A percentile compares a stretch with the other conserved stretches of the same genome.
Evolutionary conservation across 192 early-diverging fungal species (phyloP).

Genomic region (Rhizoclosmatium sp.): DNA sequence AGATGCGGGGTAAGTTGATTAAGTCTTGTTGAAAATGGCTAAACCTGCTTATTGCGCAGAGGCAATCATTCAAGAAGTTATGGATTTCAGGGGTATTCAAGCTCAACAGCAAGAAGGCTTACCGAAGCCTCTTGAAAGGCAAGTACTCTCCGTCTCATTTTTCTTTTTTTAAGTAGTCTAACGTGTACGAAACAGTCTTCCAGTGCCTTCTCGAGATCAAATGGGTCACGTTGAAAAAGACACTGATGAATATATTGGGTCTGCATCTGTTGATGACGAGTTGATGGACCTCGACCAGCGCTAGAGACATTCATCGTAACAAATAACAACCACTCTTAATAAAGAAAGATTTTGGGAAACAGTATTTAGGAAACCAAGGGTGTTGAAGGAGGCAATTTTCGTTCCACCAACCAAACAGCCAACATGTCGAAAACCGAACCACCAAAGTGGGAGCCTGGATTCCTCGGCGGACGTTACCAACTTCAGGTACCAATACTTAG

Average conservation of each 20-base stretch:
- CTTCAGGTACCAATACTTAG: constrained; percentile 18
- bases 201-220: constrained; percentile 46
- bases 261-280: constrained; percentile 58
- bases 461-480: constrained; percentile 34
- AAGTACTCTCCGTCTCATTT: not conserved
- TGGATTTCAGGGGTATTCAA: constrained; percentile 62
- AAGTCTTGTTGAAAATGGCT: not conserved
- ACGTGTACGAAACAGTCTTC: constrained; percentile 34
- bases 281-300: constrained; percentile 43
- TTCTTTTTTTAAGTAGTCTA: constrained; percentile 3
- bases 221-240: constrained; percentile 35
- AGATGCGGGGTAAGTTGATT: constrained; percentile 71
- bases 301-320: not conserved
- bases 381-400: not conserved
- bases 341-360: no score
- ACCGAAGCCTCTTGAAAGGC: constrained; percentile 29
- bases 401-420: not conserved
- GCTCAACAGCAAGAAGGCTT: constrained; percentile 41
- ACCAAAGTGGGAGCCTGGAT: constrained; percentile 37
- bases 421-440: constrained; percentile 31
- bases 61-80: constrained; percentile 54
- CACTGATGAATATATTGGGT: constrained; percentile 47
- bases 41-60: constrained; percentile 14
- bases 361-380: no score
- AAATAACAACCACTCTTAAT: no score